Evolutionary conservation across 345 rosid species (phyloP), one percentile per base, ranked within the genome.

Genomic region (Eucalyptus sp.): DNA sequence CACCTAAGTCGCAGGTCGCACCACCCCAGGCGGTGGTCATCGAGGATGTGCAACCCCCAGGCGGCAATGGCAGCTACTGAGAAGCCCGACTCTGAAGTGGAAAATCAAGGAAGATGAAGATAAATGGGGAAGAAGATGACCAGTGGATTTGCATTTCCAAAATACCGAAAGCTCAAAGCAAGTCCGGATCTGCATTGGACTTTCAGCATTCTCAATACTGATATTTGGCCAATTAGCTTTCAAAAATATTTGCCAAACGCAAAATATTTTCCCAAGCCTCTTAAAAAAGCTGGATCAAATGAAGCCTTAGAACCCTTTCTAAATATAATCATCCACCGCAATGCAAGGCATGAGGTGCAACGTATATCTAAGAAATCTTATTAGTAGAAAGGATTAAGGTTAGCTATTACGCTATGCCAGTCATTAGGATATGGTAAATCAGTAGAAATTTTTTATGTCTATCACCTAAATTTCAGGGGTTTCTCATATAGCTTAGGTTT

Each of bases 1-100:
- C 5, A 0, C 58, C 10, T 20, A 0, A 2, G 25, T 52, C 25
- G 0, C 10, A 52, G 0, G 25, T 52, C 5, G 0, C 10, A 0
- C 5, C 58, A 52, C 25, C 58, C 58, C 58, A 52, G 8, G 58
- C 10, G 10, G 0, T 20, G 25, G 58, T 52, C 25, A 52, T 0
- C 0, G 0, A 0, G 10, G 10, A 4, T 1, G 0, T 7, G 9
- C 58, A 52, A 52, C 25, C 25, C 58, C 5, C 0, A 52, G 0
- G 25, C 0, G 25, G 10, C 2, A 0, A 8, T 52, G 25, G 58
- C 2, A 1, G 10, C 25, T 52, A 0, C 0, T 7, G 1, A 52
- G 58, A 52, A 52, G 58, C 58, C 10, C 5, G 0, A 52, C 58
- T 52, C 58, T 52, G 2, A 18, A 0, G 25, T 4, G 0, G 5